Conservation (phyloP, 768 basidiomycete genomes). For the Boletus bicolor region DNA sequence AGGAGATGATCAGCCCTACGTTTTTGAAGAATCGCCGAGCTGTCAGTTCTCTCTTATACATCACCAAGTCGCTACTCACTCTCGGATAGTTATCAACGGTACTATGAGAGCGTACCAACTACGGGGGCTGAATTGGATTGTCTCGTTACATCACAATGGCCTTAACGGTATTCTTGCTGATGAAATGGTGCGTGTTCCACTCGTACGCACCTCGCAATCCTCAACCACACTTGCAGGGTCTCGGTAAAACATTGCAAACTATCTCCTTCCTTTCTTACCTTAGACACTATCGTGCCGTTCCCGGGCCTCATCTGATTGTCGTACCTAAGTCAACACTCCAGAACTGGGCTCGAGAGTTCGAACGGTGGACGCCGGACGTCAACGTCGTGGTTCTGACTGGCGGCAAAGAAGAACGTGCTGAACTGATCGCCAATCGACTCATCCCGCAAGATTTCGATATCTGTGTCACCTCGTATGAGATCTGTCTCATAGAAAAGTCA, state of each 20-base stretch:
- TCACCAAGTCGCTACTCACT: constrained; percentile 2
- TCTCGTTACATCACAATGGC: constrained; percentile 92
- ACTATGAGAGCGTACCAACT: constrained; percentile 92
- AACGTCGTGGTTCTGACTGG: constrained; percentile 80
- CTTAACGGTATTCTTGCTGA: constrained; percentile 97
- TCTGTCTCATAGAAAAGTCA: constrained; percentile 86
- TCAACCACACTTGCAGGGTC: constrained; percentile 54
- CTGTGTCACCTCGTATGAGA: constrained; percentile 95
- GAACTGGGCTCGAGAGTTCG: constrained; percentile 95
- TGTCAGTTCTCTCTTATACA: constrained; percentile 46
- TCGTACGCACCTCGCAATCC: neutral
- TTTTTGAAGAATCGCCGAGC: constrained; percentile 91
- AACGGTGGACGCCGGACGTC: constrained; percentile 87
- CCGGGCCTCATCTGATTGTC: constrained; percentile 90
- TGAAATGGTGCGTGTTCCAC: constrained; percentile 66
- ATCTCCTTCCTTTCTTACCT: constrained; percentile 97
- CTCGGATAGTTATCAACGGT: constrained; percentile 73
- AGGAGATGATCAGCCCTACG: constrained; percentile 86
- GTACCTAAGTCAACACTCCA: constrained; percentile 99
- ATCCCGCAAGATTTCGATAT: constrained; percentile 90
- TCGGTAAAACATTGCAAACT: constrained; percentile 97
- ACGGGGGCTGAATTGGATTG: constrained; percentile 97
- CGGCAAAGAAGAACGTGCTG: constrained; percentile 83
- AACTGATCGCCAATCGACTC: constrained; percentile 73
- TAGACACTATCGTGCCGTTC: constrained; percentile 71